Evolutionary conservation across 805 yeast genomes (phyloP).

Genomic region (Cyberlindnera samutprakarnensis): DNA sequence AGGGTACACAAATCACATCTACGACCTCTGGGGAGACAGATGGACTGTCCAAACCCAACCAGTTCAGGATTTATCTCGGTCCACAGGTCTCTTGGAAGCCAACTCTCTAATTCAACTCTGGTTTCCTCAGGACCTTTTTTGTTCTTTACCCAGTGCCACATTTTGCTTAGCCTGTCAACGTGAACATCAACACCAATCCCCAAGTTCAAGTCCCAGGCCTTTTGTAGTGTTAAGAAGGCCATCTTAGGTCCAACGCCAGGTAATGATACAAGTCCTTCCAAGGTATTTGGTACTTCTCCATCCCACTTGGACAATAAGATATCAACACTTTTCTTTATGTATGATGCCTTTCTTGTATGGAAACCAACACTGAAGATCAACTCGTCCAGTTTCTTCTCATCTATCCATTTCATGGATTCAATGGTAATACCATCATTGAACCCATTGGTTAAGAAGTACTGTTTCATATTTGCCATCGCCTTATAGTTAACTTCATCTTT

Average conservation of each 20-base stretch:
- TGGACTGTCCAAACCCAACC: slow-evolving; percentile 91
- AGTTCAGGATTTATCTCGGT: slow-evolving; percentile 74
- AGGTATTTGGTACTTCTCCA: slow-evolving; percentile 67
- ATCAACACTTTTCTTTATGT: slow-evolving; percentile 53
- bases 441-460: slow-evolving; percentile 33
- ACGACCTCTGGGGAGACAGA: slow-evolving; percentile 65
- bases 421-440: slow-evolving; percentile 48
- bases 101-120: slow-evolving; percentile 54
- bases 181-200: slow-evolving; percentile 98
- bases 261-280: slow-evolving; percentile 54
- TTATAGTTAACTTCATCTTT: slow-evolving; percentile 78
- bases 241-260: slow-evolving; percentile 97
- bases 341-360: slow-evolving; percentile 71
- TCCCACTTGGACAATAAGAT: slow-evolving; percentile 41
- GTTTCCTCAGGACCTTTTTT: slow-evolving; percentile 69
- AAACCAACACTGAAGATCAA: slow-evolving; percentile 81
- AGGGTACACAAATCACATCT: slow-evolving; percentile 68
- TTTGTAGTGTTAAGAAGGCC: slow-evolving; percentile 77
- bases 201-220: slow-evolving; percentile 66
- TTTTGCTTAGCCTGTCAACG: slow-evolving; percentile 67
- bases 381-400: slow-evolving; percentile 51
- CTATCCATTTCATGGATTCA: slow-evolving; percentile 41
- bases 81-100: slow-evolving; percentile 77
- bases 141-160: slow-evolving; percentile 70
- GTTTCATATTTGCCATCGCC: slow-evolving; percentile 59